These are phyloP conservation scores for Clavaria fumosa DNA, from an alignment of 768 basidiomycete genomes.

Conservation along the genomic window DNA sequence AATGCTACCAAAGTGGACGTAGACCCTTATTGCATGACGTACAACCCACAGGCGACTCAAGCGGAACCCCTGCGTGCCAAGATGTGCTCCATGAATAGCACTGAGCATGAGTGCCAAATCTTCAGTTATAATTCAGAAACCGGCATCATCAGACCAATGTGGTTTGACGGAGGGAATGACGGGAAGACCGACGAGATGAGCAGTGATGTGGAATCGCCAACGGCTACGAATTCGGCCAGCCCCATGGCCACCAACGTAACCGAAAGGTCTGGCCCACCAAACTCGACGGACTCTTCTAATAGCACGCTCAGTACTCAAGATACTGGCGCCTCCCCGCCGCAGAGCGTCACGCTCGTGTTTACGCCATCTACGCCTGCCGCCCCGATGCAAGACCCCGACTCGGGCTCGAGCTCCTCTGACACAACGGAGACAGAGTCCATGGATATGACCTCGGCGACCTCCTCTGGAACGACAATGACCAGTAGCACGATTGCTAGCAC, in stretches of 20 bases:
- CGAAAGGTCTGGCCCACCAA: no score
- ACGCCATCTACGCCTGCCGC: constrained; percentile 23
- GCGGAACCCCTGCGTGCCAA: constrained; percentile 36
- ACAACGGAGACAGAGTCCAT: no score
- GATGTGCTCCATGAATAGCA: constrained; percentile 21
- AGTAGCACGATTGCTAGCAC: no score
- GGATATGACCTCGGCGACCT: no score
- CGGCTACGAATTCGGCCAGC: constrained; percentile 1
- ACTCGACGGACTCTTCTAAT: constrained; percentile 11
- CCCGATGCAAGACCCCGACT: constrained; percentile 9
- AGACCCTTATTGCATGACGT: constrained; percentile 43
- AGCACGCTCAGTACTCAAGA: constrained; percentile 8
- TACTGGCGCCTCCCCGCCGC: constrained; percentile 13
- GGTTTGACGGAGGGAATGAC: constrained; percentile 20
- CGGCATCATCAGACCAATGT: constrained; percentile 39
- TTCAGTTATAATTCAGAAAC: constrained; percentile 39
- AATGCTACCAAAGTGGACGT: constrained; percentile 21
- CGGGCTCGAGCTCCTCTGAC: constrained; percentile 8
- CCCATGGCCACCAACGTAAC: constrained; percentile 1
- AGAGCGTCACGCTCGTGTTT: constrained; percentile 42
- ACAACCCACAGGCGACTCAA: constrained; percentile 32
- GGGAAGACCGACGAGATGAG: constrained; percentile 10
- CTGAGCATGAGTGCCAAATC: constrained; percentile 32
- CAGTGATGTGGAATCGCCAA: neutral
- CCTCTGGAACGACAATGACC: constrained; percentile 14